Base-by-base conservation (phyloP, 805 yeast species). In the Candida corydali region DNA sequence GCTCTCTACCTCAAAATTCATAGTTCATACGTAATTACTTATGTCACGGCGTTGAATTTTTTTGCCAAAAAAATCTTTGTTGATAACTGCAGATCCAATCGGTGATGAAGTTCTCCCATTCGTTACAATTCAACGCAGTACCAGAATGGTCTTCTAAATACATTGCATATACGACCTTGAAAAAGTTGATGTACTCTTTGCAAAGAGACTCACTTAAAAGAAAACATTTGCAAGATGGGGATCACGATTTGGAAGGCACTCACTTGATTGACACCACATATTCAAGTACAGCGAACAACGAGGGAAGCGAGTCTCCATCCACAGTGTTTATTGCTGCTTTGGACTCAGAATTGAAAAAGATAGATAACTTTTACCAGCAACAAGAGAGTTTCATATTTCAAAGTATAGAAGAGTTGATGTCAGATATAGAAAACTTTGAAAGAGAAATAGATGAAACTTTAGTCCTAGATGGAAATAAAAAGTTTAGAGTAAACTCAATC, bases 121-220 rank as follows among this genome's bases (percentile, higher is more conserved):
- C 96, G 5, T 66, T 91, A 45, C 96, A 91, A 71, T 89, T 91
- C 63, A 91, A 91, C 60, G 96, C 98, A 17, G 98, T 93, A 4
- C 97, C 98, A 2, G 98, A 93, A 59, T 91, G 98, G 98, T 78
- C 95, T 9, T 80, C 95, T 18, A 79, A 85, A 56, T 91, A 91
- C 60, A 81, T 91, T 39, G 89, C 94, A 38, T 91, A 91, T 60
- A 84, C 95, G 1, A 80, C 85, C 26, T 68, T 93, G 41, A 91
- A 93, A 59, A 86, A 86, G 63, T 72, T 85, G 28, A 84, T 89
- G 19, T 91, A 89, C 58, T 69, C 80, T 12, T 69, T 91, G 32
- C 97, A 93, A 54, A 72, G 89, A 51, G 87, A 84, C 27, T 54
- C 55, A 17, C 49, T 64, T 36, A 44, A 61, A 28, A 43, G 46